Evolutionary conservation across 768 basidiomycete species (phyloP).

Genomic region (Boletus rubroflammeus): DNA sequence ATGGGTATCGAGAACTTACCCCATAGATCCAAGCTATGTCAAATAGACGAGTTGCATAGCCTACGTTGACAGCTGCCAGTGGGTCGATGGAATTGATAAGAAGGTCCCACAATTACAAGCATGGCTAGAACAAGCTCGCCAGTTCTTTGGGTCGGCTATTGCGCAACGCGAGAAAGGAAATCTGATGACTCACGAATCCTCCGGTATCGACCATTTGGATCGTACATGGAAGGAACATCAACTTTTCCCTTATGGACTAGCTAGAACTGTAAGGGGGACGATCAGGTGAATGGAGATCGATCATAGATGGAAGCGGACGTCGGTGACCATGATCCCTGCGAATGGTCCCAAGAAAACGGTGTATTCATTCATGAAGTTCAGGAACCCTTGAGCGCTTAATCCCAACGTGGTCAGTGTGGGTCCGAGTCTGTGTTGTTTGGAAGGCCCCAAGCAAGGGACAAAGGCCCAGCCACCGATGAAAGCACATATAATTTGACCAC

Average conservation of each 20-base stretch:
- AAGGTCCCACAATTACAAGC: slow-evolving; percentile 60
- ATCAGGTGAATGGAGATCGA: neutral
- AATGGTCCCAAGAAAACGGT: slow-evolving; percentile 86
- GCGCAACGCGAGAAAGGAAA: neutral
- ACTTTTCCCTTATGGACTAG: slow-evolving; percentile 66
- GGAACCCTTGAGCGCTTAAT: slow-evolving; percentile 57
- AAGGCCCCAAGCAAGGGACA: slow-evolving; percentile 58
- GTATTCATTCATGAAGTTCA: slow-evolving; percentile 81
- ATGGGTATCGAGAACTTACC: slow-evolving; percentile 37
- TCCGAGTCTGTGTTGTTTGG: neutral
- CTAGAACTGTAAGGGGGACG: slow-evolving; percentile 55
- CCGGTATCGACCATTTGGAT: slow-evolving; percentile 71
- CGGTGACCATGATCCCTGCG: slow-evolving; percentile 66
- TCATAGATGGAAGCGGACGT: slow-evolving; percentile 37
- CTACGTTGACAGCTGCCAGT: slow-evolving; percentile 57
- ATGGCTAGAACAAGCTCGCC: slow-evolving; percentile 72
- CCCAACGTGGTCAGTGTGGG: no score
- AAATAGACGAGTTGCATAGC: slow-evolving; percentile 53
- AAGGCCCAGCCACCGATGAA: slow-evolving; percentile 68
- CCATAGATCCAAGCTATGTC: slow-evolving; percentile 77
- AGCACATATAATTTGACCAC: slow-evolving; percentile 29
- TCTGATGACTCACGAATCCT: slow-evolving; percentile 56
- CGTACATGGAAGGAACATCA: slow-evolving; percentile 83
- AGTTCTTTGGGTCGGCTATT: slow-evolving; percentile 53
- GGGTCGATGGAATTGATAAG: slow-evolving; percentile 72